Percentiles rank a stretch among this genome's conserved stretches.
These are phyloP conservation scores for Sanghuangporus weigelae DNA, from an alignment of 1,284 basidiomycete species.

Conservation along the genomic window DNA sequence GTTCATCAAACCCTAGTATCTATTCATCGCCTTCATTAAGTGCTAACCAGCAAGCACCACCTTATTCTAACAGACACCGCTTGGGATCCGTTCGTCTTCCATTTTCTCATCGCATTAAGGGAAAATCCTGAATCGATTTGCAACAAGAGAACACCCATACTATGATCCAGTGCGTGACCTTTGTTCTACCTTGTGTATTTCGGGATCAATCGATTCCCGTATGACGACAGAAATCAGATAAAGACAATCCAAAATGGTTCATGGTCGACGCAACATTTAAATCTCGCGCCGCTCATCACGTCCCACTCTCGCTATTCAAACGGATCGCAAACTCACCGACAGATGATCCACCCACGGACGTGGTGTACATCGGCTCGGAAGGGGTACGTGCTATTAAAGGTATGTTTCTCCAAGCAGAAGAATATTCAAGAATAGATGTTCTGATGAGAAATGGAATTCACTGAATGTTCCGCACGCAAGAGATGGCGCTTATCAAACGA, in stretches of 20 bases:
- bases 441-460: not conserved
- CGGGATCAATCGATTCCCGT: slow-evolving; percentile 6
- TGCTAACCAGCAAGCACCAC: slow-evolving; percentile 4
- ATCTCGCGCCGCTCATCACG: slow-evolving; percentile 65
- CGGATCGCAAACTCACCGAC: slow-evolving; percentile 43
- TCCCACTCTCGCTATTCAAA: slow-evolving; percentile 76
- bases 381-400: slow-evolving; percentile 62
- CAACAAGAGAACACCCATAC: slow-evolving; percentile 74
- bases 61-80: slow-evolving; percentile 62
- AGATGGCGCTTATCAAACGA: slow-evolving; percentile 79
- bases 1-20: slow-evolving; percentile 7
- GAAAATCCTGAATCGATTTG: slow-evolving; percentile 8
- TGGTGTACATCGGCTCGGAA: slow-evolving; percentile 58
- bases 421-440: not conserved
- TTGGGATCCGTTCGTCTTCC: slow-evolving; percentile 68
- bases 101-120: slow-evolving; percentile 3
- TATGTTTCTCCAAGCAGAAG: slow-evolving; percentile 24
- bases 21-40: not conserved
- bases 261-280: slow-evolving; percentile 84
- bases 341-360: slow-evolving; percentile 40
- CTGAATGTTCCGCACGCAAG: slow-evolving; percentile 28
- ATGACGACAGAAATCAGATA: slow-evolving; percentile 65
- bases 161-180: slow-evolving; percentile 63
- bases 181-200: not conserved
- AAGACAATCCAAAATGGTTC: slow-evolving; percentile 82